These are phyloP conservation scores for Tolypocladium inflatum DNA, from an alignment of 2,329 filamentous ascomycete genomes.

Conservation along the genomic window DNA sequence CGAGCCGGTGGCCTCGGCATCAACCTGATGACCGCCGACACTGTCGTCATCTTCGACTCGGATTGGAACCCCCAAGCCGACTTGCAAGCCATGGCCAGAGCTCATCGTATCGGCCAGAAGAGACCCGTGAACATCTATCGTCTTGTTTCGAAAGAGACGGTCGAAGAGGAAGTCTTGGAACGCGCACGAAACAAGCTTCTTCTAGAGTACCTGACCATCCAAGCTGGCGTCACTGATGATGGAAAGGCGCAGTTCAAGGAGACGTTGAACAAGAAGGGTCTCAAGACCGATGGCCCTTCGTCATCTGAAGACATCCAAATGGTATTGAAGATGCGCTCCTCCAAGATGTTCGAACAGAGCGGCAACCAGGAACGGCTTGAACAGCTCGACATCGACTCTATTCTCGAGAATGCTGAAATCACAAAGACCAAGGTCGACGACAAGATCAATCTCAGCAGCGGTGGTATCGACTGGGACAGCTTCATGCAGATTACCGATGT, in stretches of 20 bases:
- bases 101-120: constrained; percentile 95
- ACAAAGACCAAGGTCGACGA: constrained; percentile 94
- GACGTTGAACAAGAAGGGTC: constrained; percentile 69
- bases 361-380: constrained; percentile 95
- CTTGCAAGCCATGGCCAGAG: constrained; percentile 95
- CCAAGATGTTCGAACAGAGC: constrained; percentile 97
- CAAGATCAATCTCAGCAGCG: constrained; percentile 83
- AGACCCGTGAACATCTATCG: constrained; percentile 94
- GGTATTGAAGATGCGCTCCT: constrained; percentile 94
- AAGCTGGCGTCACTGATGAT: constrained; percentile 92
- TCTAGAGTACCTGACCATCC: constrained; percentile 94
- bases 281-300: constrained; percentile 69
- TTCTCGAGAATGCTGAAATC: constrained; percentile 92
- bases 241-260: constrained; percentile 69
- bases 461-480: constrained; percentile 76
- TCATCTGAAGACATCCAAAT: constrained; percentile 92
- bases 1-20: constrained; percentile 96
- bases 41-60: constrained; percentile 94
- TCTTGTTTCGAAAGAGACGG: constrained; percentile 93
- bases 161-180: constrained; percentile 95
- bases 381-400: constrained; percentile 94
- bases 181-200: constrained; percentile 95
- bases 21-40: constrained; percentile 97
- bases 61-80: constrained; percentile 99
- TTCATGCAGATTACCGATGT: constrained; percentile 98